Conservation (phyloP, 176 grass and related monocot genomes). For the Carex cristatella region DNA sequence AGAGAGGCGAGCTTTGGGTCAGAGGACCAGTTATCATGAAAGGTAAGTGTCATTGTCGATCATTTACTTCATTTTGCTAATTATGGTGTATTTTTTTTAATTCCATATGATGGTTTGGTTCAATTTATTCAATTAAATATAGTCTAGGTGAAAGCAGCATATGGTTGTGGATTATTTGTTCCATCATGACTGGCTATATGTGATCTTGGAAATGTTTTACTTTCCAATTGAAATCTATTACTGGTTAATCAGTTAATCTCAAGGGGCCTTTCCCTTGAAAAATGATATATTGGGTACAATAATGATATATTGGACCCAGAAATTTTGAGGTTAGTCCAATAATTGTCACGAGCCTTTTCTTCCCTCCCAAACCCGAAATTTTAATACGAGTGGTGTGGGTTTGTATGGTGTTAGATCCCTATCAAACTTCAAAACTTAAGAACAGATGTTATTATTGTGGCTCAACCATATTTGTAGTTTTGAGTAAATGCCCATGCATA, state of each 20-base stretch:
- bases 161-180: not conserved
- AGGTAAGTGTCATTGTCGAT: constrained; percentile 21
- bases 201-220: no score
- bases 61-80: not conserved
- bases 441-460: not conserved
- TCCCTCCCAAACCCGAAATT: not conserved
- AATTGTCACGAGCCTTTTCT: no score
- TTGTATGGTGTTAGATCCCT: not conserved
- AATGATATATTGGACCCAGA: not conserved
- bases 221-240: no score
- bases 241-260: not conserved
- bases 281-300: not conserved
- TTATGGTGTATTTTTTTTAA: not conserved
- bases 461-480: not conserved
- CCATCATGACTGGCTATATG: no score
- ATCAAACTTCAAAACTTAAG: not conserved
- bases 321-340: no score
- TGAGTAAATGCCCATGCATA: not conserved
- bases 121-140: not conserved
- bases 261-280: not conserved
- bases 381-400: not conserved
- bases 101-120: not conserved
- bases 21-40: constrained; percentile 63
- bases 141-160: not conserved
- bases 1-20: constrained; percentile 68